phyloP scores from a whole-genome alignment of 2,329 filamentous ascomycete species.

The Paraconiothyrium sp. region DNA sequence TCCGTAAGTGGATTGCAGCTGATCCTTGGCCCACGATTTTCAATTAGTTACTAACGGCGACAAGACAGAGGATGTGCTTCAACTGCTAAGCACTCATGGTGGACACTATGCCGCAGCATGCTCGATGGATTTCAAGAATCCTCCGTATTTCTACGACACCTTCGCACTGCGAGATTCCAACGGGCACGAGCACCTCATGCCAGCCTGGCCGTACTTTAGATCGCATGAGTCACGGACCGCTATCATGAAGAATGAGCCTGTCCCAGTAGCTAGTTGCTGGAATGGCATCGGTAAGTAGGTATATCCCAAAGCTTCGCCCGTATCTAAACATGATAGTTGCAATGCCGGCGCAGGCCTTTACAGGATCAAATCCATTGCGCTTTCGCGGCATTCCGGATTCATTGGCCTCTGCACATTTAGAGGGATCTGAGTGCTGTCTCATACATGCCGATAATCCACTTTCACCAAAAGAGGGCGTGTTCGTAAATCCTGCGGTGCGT shows the following conservation, averaged over 20 bases:
- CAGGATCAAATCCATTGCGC: slow-evolving; percentile 50
- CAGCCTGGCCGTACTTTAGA: slow-evolving; percentile 68
- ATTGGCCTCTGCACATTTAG: slow-evolving; percentile 68
- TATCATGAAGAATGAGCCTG: slow-evolving; percentile 43
- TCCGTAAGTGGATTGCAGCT: slow-evolving; percentile 49
- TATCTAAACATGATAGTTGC: slow-evolving; percentile 71
- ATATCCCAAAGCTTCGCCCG: slow-evolving; percentile 61
- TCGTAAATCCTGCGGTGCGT: slow-evolving; percentile 72
- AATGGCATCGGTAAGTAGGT: slow-evolving; percentile 61
- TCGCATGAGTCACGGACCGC: slow-evolving; percentile 61
- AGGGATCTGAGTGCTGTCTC: slow-evolving; percentile 81
- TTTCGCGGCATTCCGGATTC: slow-evolving; percentile 71
- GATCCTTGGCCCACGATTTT: slow-evolving; percentile 49
- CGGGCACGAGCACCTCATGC: slow-evolving; percentile 61
- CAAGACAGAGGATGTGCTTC: slow-evolving; percentile 63
- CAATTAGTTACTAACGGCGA: slow-evolving; percentile 66
- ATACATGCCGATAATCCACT: slow-evolving; percentile 75
- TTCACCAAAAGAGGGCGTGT: slow-evolving; percentile 63
- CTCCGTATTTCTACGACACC: slow-evolving; percentile 67
- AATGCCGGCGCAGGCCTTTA: slow-evolving; percentile 25
- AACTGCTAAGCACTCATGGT: slow-evolving; percentile 63
- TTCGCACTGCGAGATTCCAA: slow-evolving; percentile 67
- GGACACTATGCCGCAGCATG: slow-evolving; percentile 70
- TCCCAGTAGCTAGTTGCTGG: slow-evolving; percentile 71
- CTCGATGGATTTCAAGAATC: slow-evolving; percentile 66